Evolutionary conservation across 2,329 filamentous ascomycete species (phyloP), one percentile per base, ranked within the genome.

Genomic region (Endothia cerciana): DNA sequence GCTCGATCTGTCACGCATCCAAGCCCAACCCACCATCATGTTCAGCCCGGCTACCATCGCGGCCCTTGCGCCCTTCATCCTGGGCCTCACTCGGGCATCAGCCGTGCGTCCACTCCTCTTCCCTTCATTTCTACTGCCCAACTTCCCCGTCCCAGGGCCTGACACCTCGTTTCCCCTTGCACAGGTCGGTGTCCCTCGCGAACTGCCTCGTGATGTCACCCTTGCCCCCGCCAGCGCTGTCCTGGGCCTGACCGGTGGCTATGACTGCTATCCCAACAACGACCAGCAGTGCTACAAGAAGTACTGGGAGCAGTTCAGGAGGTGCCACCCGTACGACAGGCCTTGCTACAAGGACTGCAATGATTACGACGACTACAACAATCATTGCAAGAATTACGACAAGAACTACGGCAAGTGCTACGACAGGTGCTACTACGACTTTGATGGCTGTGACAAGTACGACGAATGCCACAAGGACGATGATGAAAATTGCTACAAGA

Each of bases 301-400:
- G 28, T 66, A 59, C 55, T 66, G 61, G 60, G 45, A 56, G 25
- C 45, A 55, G 28, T 60, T 60, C 45, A 57, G 45, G 28, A 58
- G 59, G 36, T 66, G 64, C 40, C 64, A 66, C 38, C 64, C 64
- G 2, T 66, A 63, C 38, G 64, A 66, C 56, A 43, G 43, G 25
- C 38, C 51, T 38, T 66, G 64, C 28, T 66, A 66, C 55, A 51
- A 40, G 43, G 64, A 66, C 43, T 55, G 55, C 45, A n/a, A 60
- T 49, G 40, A 45, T 38, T 66, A 62, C 45, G 60, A 66, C 19
- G 64, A 66, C 38, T 66, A 66, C 55, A 43, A 40, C 7, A 36
- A 36, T 51, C 55, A 51, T 22, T 66, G 64, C 60, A 62, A 55
- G 38, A 53, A 60, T 38, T 64, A 41, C 45, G 56, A 60, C 57